phyloP scores from a whole-genome alignment of 2,329 filamentous ascomycete genomes.

The Dactylellina sp. region DNA sequence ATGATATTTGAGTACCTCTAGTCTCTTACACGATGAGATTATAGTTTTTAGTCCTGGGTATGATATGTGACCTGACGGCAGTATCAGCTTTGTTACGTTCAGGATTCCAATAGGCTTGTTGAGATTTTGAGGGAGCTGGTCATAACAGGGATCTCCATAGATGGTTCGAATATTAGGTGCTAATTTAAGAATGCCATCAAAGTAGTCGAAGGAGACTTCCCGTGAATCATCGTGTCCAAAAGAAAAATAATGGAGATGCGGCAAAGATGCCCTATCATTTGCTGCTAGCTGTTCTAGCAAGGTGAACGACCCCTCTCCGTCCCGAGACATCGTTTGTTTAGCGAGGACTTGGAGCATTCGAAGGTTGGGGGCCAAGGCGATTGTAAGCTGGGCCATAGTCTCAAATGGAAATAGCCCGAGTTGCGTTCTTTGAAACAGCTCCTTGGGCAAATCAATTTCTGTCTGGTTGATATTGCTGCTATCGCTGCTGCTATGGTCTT shows the following conservation, averaged over 20 bases:
- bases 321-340: neutral
- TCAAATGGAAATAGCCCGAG: conserved; percentile 11
- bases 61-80: conserved; percentile 21
- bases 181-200: conserved; percentile 25
- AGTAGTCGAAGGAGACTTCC: conserved; percentile 17
- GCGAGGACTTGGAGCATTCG: conserved; percentile 8
- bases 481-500: neutral
- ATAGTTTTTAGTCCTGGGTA: conserved; percentile 1
- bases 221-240: conserved; percentile 22
- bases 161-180: conserved; percentile 27
- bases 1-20: conserved; percentile 21
- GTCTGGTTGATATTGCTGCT: no score
- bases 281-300: conserved; percentile 28
- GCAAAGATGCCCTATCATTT: conserved; percentile 8
- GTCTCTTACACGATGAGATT: conserved; percentile 15
- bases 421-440: neutral
- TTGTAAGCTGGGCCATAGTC: conserved; percentile 25
- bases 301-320: conserved; percentile 6
- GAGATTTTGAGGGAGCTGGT: conserved; percentile 3
- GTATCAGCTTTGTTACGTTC: conserved; percentile 22
- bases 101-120: conserved; percentile 11
- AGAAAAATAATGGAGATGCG: conserved; percentile 9
- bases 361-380: conserved; percentile 30
- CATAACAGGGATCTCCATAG: conserved; percentile 7
- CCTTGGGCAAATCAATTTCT: neutral